phyloP scores from a whole-genome alignment of 352 stramenopile genomes.

The Globisporangium nunn region DNA sequence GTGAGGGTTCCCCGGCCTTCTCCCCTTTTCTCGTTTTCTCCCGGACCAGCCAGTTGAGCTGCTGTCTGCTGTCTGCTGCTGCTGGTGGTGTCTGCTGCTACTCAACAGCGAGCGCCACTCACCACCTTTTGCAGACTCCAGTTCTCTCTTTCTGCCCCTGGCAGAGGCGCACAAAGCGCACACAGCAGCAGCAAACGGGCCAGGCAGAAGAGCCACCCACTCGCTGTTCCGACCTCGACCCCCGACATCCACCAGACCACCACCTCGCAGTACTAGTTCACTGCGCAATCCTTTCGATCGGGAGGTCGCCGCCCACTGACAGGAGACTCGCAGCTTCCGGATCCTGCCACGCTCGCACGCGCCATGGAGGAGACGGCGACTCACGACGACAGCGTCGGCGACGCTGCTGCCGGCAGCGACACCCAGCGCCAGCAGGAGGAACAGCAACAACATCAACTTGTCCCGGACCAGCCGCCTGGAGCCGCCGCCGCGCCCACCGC shows the following conservation, averaged over 20 bases:
- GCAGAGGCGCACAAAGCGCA: neutral
- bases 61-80: neutral
- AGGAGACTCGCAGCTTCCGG: neutral
- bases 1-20: neutral
- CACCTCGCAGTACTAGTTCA: neutral
- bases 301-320: neutral
- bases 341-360: too few species aligned
- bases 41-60: constrained; percentile 1
- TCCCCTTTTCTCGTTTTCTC: constrained; percentile 3
- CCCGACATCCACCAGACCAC: neutral
- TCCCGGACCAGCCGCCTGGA: neutral
- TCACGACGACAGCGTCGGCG: neutral
- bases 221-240: neutral
- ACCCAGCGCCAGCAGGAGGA: neutral
- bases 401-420: neutral
- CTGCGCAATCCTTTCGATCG: constrained; percentile 1
- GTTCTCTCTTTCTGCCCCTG: neutral
- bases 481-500: constrained; percentile 1
- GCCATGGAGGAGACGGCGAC: neutral
- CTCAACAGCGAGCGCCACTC: neutral
- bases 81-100: too few species aligned
- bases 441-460: constrained; percentile 2
- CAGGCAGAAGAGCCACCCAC: constrained; percentile 16
- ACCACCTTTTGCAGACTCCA: neutral
- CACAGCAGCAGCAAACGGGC: constrained; percentile 10